These are phyloP conservation scores for Phlebiopsis gigantea DNA, from an alignment of 768 basidiomycete genomes.

Conservation along the genomic window DNA sequence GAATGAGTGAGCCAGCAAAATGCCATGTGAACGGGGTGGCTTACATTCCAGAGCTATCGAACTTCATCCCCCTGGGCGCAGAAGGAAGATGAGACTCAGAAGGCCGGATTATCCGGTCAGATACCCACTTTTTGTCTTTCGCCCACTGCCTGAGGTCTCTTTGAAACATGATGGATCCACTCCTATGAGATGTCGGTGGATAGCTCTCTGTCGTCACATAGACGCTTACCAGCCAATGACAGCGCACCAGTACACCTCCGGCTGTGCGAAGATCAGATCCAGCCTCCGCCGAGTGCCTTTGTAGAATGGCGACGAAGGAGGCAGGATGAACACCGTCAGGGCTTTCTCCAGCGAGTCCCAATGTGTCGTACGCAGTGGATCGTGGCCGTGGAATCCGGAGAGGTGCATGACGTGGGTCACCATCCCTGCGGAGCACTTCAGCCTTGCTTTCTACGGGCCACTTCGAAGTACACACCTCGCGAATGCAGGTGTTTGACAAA, in stretches of 20 bases:
- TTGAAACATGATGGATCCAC: conserved; percentile 87
- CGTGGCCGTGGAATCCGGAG: conserved; percentile 52
- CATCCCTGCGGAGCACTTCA: conserved; percentile 40
- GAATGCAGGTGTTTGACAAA: conserved; percentile 54
- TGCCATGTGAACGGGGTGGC: conserved; percentile 15
- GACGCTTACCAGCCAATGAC: conserved; percentile 77
- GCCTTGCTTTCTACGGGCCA: neutral
- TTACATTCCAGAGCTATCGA: conserved; percentile 79
- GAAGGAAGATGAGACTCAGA: neutral
- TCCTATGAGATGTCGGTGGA: conserved; percentile 41
- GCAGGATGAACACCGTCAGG: conserved; percentile 72
- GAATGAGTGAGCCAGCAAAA: neutral
- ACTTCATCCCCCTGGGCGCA: conserved; percentile 64
- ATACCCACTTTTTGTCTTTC: conserved; percentile 49
- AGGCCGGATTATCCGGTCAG: neutral
- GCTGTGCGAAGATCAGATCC: conserved; percentile 78
- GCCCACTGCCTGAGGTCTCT: conserved; percentile 76
- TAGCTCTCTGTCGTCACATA: too few species aligned
- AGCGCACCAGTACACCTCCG: conserved; percentile 81
- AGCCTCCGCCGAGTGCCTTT: conserved; percentile 58
- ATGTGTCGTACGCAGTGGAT: conserved; percentile 50
- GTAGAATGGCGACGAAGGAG: conserved; percentile 28
- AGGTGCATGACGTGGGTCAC: conserved; percentile 80
- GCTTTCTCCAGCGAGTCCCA: conserved; percentile 84
- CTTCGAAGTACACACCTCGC: conserved; percentile 38